phyloP scores from a whole-genome alignment of 192 early-diverging fungal genomes.

The Linnemannia schmuckeri region DNA sequence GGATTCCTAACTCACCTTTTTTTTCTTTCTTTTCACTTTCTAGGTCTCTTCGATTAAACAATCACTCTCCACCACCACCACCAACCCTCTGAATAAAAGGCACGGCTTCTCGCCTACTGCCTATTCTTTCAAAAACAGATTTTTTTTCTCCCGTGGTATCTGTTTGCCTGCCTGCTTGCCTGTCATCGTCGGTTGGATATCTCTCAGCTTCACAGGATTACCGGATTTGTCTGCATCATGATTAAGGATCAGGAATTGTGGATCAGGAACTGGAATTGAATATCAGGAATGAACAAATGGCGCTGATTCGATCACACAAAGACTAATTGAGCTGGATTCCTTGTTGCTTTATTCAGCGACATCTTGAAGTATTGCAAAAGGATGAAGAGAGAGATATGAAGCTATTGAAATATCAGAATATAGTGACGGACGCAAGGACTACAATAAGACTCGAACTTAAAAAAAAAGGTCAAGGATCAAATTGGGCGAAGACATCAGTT shows the following conservation, averaged over 20 bases:
- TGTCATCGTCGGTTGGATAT: not conserved
- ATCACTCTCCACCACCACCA: constrained; percentile 23
- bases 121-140: constrained; percentile 14
- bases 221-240: too few relatives aligned
- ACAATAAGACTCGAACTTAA: not conserved
- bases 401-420: not conserved
- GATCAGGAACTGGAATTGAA: not conserved
- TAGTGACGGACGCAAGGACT: not conserved
- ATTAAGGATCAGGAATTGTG: not conserved
- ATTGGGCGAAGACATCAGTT: not conserved
- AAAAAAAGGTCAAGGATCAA: not conserved
- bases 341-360: not conserved
- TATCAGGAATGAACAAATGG: not conserved
- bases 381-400: not conserved
- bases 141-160: not conserved
- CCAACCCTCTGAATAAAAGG: constrained; percentile 24
- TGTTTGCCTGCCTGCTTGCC: not conserved
- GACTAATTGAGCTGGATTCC: not conserved
- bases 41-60: constrained; percentile 70
- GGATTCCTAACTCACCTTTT: not conserved
- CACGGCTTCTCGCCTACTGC: not conserved
- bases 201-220: too few relatives aligned
- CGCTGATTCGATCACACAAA: not conserved
- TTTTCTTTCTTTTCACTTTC: constrained; percentile 8
- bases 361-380: not conserved